Percentiles rank a stretch among this genome's conserved stretches.
These are phyloP conservation scores for Ophiosphaerella narmari DNA, from an alignment of 2,329 filamentous ascomycete genomes.

Conservation along the genomic window DNA sequence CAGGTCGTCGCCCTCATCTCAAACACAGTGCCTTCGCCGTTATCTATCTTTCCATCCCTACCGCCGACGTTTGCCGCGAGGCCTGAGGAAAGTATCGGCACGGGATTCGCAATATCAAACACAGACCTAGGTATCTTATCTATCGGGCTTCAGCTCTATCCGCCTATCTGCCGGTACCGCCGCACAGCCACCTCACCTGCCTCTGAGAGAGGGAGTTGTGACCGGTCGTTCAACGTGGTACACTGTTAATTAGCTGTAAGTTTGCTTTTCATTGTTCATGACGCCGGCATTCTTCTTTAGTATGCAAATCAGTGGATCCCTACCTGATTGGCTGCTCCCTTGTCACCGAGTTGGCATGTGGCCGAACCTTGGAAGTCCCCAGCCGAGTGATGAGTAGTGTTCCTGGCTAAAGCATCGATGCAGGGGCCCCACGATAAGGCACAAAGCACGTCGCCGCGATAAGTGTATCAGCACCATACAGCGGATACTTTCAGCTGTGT, in stretches of 20 bases:
- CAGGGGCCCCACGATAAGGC: slow-evolving; percentile 42
- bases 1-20: slow-evolving; percentile 18
- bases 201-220: slow-evolving; percentile 12
- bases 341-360: slow-evolving; percentile 11
- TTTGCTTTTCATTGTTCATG: slow-evolving; percentile 19
- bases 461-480: slow-evolving; percentile 28
- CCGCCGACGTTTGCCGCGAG: slow-evolving; percentile 37
- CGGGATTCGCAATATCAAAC: slow-evolving; percentile 12
- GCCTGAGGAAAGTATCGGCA: slow-evolving; percentile 41
- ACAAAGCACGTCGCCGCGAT: slow-evolving; percentile 45
- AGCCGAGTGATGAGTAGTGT: slow-evolving; percentile 23
- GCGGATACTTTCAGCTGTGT: slow-evolving; percentile 37
- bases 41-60: background rate
- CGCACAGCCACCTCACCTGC: slow-evolving; percentile 10
- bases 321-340: slow-evolving; percentile 1
- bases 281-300: slow-evolving; percentile 13
- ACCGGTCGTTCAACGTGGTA: slow-evolving; percentile 28
- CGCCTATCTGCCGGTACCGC: slow-evolving; percentile 15
- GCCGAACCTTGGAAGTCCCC: slow-evolving; percentile 9
- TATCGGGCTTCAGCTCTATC: slow-evolving; percentile 18
- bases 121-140: slow-evolving; percentile 31
- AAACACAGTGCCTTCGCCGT: slow-evolving; percentile 2
- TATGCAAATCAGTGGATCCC: slow-evolving; percentile 3
- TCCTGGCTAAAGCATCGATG: slow-evolving; percentile 42
- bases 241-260: slow-evolving; percentile 29